Conservation (phyloP, 805 yeast genomes). For the Metschnikowia cerradonensis region DNA sequence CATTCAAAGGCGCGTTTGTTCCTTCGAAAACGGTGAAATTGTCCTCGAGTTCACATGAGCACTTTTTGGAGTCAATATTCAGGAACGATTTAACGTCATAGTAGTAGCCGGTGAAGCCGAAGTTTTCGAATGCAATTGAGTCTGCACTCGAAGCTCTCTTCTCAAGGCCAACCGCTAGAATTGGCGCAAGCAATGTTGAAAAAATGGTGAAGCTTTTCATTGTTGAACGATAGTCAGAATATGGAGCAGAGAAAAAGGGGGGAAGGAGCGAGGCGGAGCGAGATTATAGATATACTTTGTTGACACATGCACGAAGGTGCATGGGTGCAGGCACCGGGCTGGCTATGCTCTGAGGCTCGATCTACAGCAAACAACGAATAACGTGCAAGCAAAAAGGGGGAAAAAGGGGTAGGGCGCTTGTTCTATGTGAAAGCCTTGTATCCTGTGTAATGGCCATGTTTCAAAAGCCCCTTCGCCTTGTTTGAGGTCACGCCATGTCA, state of each 20-base stretch:
- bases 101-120: slow-evolving; percentile 55
- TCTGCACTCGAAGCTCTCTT: slow-evolving; percentile 17
- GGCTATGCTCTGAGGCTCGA: neutral
- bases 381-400: neutral
- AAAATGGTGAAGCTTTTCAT: slow-evolving; percentile 1
- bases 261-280: neutral
- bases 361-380: neutral
- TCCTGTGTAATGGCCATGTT: no score
- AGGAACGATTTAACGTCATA: slow-evolving; percentile 43
- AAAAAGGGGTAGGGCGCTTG: no score
- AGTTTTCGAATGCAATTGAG: slow-evolving; percentile 47
- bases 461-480: no score
- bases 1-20: slow-evolving; percentile 59
- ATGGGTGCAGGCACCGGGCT: slow-evolving; percentile 1
- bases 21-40: slow-evolving; percentile 49
- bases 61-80: slow-evolving; percentile 38
- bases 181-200: slow-evolving; percentile 3
- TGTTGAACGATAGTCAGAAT: neutral
- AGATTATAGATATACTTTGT: neutral
- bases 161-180: slow-evolving; percentile 4
- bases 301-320: neutral
- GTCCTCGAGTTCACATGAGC: slow-evolving; percentile 43
- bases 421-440: no score
- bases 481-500: neutral
- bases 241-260: neutral